Percentiles rank a stretch among this genome's conserved stretches.
phyloP scores from a whole-genome alignment of 2,329 filamentous ascomycete species.

The Tolypocladium album region DNA sequence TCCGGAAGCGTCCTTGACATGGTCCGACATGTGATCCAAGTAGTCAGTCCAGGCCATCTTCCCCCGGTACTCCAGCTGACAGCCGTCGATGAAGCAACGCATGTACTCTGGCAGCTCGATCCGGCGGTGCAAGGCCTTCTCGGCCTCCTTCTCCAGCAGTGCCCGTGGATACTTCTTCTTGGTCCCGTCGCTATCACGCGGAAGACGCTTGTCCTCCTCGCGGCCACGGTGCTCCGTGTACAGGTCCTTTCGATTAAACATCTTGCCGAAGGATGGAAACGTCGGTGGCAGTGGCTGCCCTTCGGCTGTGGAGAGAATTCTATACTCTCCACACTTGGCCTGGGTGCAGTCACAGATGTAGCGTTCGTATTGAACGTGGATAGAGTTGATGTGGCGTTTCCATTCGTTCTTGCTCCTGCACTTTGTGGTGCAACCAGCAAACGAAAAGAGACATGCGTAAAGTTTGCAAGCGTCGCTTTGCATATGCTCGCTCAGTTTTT shows the following conservation, averaged over 20 bases:
- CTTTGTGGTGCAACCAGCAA: slow-evolving; percentile 61
- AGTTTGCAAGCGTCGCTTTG: slow-evolving; percentile 23
- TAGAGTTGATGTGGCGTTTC: slow-evolving; percentile 77
- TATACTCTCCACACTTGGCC: slow-evolving; percentile 35
- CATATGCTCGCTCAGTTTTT: background rate
- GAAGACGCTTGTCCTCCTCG: slow-evolving; percentile 50
- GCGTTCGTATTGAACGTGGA: slow-evolving; percentile 65
- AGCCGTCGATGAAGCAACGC: slow-evolving; percentile 51
- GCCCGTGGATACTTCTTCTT: slow-evolving; percentile 20
- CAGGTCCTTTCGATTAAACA: slow-evolving; percentile 86
- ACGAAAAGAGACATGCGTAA: slow-evolving; percentile 69
- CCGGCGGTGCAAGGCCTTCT: slow-evolving; percentile 47
- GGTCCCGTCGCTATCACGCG: slow-evolving; percentile 1
- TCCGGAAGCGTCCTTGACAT: slow-evolving; percentile 46
- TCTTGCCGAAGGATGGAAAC: slow-evolving; percentile 40
- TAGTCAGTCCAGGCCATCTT: slow-evolving; percentile 65
- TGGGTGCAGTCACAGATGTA: slow-evolving; percentile 74
- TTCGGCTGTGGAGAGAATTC: background rate
- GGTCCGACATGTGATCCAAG: slow-evolving; percentile 80
- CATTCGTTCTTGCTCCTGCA: slow-evolving; percentile 88
- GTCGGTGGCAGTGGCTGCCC: slow-evolving; percentile 11
- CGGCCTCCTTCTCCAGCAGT: slow-evolving; percentile 43
- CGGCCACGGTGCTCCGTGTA: slow-evolving; percentile 81
- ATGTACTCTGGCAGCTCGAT: slow-evolving; percentile 51
- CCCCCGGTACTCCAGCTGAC: slow-evolving; percentile 42